Evolutionary conservation across 306 rosid species (phyloP), one percentile per base, ranked within the genome.

Genomic region (Ammopiptanthus mongolicus): DNA sequence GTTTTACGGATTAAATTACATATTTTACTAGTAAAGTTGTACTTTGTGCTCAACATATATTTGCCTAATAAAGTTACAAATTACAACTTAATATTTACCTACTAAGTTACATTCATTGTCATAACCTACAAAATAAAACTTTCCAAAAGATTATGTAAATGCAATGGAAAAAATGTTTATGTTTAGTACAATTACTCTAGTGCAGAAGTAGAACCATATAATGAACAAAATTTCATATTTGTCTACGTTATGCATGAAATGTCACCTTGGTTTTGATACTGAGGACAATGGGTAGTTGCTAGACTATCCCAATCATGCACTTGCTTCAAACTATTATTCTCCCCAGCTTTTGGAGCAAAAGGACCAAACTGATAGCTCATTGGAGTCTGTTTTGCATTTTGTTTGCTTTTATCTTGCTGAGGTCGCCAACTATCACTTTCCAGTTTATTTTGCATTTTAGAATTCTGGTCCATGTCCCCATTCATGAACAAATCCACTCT

Each of bases 241-340:
- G 17, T 3, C 18, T 6, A 42, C 37, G 21, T 65, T 17, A 44
- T 6, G 36, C 46, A 11, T 47, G n/a, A 81, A 44, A 75, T n/a
- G 19, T 58, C 86, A 91, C 98, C 97, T 92, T 86, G 88, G 70
- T 92, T 91, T 80, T 89, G 93, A 81, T 91, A 95, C 67, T 79
- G 91, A 19, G 97, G 99, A 31, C 81, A 81, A 76, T 86, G 87
- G 3, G 85, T 78, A 59, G 93, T 66, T 8, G 91, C 84, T 0
- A 95, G 85, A 75, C 66, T 85, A n/a, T 86, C 96, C 96, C 90
- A 82, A 33, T 90, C 93, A 84, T 65, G 90, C 67, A 69, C 76
- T 44, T 53, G 74, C 86, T 79, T 88, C 36, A 21, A 74, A 44
- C 50, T 71, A 66, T 39, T 69, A 55, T 75, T 89, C 80, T 76